Conservation (phyloP, 768 basidiomycete species). For the Gymnopilus junonius region DNA sequence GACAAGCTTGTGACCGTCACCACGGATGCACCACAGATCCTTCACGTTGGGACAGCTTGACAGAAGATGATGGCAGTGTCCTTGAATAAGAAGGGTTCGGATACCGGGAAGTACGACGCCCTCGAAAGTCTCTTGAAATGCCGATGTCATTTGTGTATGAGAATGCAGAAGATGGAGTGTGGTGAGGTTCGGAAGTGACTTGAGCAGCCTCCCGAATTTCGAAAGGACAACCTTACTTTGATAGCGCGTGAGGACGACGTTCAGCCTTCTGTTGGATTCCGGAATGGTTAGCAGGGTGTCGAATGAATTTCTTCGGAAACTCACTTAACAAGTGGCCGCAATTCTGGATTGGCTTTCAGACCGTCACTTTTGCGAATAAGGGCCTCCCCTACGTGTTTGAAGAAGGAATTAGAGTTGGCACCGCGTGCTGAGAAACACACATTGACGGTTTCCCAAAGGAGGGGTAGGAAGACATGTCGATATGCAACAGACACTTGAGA, state of each 20-base stretch:
- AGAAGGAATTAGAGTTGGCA: not conserved
- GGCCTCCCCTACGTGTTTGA: conserved; percentile 13
- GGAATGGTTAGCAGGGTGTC: not conserved
- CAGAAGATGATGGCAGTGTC: conserved; percentile 33
- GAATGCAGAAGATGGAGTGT: conserved; percentile 35
- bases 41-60: conserved; percentile 29
- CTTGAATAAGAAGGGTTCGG: conserved; percentile 29
- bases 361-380: conserved; percentile 19
- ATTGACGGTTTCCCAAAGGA: conserved; percentile 16
- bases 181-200: conserved; percentile 31
- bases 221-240: conserved; percentile 25
- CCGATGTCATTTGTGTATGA: conserved; percentile 35
- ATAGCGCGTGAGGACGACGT: conserved; percentile 33
- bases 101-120: conserved; percentile 23
- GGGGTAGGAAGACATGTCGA: conserved; percentile 17
- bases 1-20: conserved; percentile 28
- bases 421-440: conserved; percentile 2
- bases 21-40: conserved; percentile 24
- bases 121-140: conserved; percentile 27
- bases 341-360: conserved; percentile 9
- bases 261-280: conserved; percentile 19
- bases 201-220: conserved; percentile 20
- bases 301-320: not conserved
- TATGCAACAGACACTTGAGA: conserved; percentile 19
- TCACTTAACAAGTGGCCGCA: conserved; percentile 15